Evolutionary conservation across 1,284 basidiomycete species (phyloP).

Genomic region (Stygiomarasmius scandens): DNA sequence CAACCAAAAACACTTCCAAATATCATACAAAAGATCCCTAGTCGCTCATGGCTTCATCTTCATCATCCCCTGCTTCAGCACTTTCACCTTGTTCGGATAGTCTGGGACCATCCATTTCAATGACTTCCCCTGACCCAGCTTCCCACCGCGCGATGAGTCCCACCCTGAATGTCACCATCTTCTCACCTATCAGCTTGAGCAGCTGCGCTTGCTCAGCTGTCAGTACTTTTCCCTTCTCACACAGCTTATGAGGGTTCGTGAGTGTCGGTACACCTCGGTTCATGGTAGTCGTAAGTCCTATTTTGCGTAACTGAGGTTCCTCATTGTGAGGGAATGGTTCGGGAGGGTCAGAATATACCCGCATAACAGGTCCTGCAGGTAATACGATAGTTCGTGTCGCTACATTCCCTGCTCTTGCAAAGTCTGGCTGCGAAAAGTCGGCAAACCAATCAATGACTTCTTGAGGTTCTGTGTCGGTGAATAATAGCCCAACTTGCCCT

Average conservation of each 20-base stretch:
- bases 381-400: conserved; percentile 79
- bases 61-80: conserved; percentile 31
- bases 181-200: conserved; percentile 85
- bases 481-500: conserved; percentile 92
- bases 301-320: conserved; percentile 92
- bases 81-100: conserved; percentile 39
- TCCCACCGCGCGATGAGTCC: conserved; percentile 77
- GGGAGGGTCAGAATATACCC: conserved; percentile 71
- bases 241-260: conserved; percentile 80
- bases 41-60: conserved; percentile 44
- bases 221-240: conserved; percentile 81
- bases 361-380: conserved; percentile 75
- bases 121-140: conserved; percentile 68
- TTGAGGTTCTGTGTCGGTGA: conserved; percentile 85
- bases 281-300: conserved; percentile 88
- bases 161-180: conserved; percentile 84
- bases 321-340: conserved; percentile 95
- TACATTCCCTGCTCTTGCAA: conserved; percentile 85
- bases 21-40: conserved; percentile 22
- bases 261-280: conserved; percentile 89
- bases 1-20: background rate
- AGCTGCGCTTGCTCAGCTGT: conserved; percentile 87
- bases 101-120: conserved; percentile 53
- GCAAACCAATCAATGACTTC: conserved; percentile 96
- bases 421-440: conserved; percentile 89